A percentile compares a stretch with the other conserved stretches of the same genome.
Evolutionary conservation across 2,329 filamentous ascomycete genomes (phyloP).

Genomic region (Myriosclerotinia duriaeana): DNA sequence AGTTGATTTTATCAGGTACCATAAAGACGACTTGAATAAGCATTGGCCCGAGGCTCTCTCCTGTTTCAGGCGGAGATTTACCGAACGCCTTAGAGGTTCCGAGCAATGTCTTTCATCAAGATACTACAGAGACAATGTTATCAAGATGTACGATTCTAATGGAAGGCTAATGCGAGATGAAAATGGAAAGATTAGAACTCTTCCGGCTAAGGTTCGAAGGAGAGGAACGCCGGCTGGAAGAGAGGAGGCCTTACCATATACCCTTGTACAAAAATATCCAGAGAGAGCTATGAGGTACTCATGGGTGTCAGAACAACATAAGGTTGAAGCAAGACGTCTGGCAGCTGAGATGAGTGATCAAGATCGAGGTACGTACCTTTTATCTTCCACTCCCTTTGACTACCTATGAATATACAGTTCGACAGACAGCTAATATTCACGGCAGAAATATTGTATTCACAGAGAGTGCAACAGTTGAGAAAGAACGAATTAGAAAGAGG

Average conservation of each 20-base stretch:
- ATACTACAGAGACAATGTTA: conserved; percentile 26
- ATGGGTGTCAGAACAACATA: conserved; percentile 24
- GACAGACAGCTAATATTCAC: background rate
- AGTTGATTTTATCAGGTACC: conserved; percentile 28
- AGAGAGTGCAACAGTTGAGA: conserved; percentile 4
- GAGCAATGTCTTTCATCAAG: conserved; percentile 26
- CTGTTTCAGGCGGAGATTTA: conserved; percentile 12
- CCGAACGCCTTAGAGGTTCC: conserved; percentile 3
- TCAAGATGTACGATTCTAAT: conserved; percentile 15
- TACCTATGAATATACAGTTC: background rate
- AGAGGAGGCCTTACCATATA: conserved; percentile 22
- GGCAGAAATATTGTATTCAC: background rate
- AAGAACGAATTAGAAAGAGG: background rate
- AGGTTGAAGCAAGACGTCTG: conserved; percentile 18
- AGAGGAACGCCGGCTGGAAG: conserved; percentile 22
- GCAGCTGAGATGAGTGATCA: conserved; percentile 2
- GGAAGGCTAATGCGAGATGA: conserved; percentile 14
- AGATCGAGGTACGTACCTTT: conserved; percentile 11
- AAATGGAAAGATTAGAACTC: conserved; percentile 23
- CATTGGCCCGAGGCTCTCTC: conserved; percentile 22
- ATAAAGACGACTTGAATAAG: conserved; percentile 23
- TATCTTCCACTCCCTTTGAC: background rate
- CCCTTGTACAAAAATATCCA: conserved; percentile 25
- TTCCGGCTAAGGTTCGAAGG: conserved; percentile 25
- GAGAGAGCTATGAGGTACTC: conserved; percentile 22